Percentiles rank a stretch among this genome's conserved stretches.
These are phyloP conservation scores for Narthecium ossifragum DNA, from an alignment of 106 monocot genomes.

Conservation along the genomic window DNA sequence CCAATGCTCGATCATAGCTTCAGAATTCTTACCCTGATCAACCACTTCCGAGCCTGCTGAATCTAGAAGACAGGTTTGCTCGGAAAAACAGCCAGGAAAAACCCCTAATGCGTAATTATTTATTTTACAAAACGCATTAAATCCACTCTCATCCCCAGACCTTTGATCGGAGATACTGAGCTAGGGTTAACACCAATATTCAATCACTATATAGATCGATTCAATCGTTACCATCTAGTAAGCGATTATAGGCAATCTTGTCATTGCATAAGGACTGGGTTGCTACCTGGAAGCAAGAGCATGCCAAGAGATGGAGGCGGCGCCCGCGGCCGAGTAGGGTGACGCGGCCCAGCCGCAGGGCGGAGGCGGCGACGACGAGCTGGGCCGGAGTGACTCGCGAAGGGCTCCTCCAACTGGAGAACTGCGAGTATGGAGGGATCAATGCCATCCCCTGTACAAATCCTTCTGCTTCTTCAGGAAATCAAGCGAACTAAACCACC, in stretches of 20 bases:
- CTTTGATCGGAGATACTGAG: neutral
- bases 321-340: conserved; percentile 18
- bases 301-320: conserved; percentile 20
- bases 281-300: conserved; percentile 9
- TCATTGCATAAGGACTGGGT: neutral
- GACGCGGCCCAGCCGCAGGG: conserved; percentile 24
- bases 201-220: neutral
- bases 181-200: neutral
- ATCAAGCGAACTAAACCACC: too few relatives aligned
- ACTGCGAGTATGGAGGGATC: too few relatives aligned
- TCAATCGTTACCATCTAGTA: neutral
- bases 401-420: too few relatives aligned
- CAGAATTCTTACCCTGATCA: too few relatives aligned
- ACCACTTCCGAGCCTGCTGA: too few relatives aligned
- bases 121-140: too few relatives aligned
- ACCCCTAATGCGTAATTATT: too few relatives aligned
- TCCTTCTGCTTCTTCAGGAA: too few relatives aligned
- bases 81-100: too few relatives aligned
- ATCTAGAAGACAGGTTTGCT: neutral
- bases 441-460: too few relatives aligned
- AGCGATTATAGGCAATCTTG: too few relatives aligned
- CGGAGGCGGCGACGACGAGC: conserved; percentile 22
- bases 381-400: neutral
- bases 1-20: too few relatives aligned
- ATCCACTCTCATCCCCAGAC: neutral